Evolutionary conservation across 176 grass and related monocot genomes (phyloP).

Genomic region (Eremochloa ophiuroides): DNA sequence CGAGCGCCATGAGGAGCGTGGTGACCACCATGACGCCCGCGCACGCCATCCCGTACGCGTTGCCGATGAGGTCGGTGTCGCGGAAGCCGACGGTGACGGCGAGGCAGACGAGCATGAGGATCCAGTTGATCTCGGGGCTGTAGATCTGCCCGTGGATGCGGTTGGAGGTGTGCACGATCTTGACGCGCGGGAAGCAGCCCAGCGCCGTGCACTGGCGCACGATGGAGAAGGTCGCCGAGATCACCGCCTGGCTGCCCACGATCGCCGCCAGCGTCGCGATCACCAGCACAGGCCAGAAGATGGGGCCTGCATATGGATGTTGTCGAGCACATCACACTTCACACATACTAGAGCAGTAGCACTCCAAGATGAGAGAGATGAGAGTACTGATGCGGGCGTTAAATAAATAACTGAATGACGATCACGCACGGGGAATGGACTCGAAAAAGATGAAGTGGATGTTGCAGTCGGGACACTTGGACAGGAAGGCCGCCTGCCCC

Average conservation of each 20-base stretch:
- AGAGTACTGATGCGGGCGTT: too few species aligned
- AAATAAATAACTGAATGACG: too few species aligned
- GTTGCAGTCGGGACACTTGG: slow-evolving; percentile 40
- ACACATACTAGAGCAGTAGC: too few species aligned
- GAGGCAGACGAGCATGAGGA: slow-evolving; percentile 55
- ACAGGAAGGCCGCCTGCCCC: slow-evolving; percentile 82
- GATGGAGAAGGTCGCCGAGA: slow-evolving; percentile 77
- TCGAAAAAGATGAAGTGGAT: slow-evolving; percentile 49
- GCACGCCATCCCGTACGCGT: slow-evolving; percentile 71
- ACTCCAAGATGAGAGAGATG: too few species aligned
- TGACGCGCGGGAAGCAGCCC: slow-evolving; percentile 68
- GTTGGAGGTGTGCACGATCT: slow-evolving; percentile 67
- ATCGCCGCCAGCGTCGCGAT: slow-evolving; percentile 63
- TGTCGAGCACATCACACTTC: too few species aligned
- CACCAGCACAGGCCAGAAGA: slow-evolving; percentile 68
- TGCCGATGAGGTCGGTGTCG: slow-evolving; percentile 55
- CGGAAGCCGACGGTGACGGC: slow-evolving; percentile 46
- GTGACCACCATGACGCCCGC: slow-evolving; percentile 56
- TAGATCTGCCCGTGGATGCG: slow-evolving; percentile 73
- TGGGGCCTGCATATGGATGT: slow-evolving; percentile 36
- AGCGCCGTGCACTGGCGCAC: slow-evolving; percentile 60
- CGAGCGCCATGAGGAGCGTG: slow-evolving; percentile 56
- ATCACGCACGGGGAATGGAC: slow-evolving; percentile 51
- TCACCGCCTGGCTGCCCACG: slow-evolving; percentile 66
- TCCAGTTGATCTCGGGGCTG: slow-evolving; percentile 72